These are phyloP conservation scores for Cladochytrium tenue DNA, from an alignment of 371 early-diverging fungal genomes.

Conservation along the genomic window DNA sequence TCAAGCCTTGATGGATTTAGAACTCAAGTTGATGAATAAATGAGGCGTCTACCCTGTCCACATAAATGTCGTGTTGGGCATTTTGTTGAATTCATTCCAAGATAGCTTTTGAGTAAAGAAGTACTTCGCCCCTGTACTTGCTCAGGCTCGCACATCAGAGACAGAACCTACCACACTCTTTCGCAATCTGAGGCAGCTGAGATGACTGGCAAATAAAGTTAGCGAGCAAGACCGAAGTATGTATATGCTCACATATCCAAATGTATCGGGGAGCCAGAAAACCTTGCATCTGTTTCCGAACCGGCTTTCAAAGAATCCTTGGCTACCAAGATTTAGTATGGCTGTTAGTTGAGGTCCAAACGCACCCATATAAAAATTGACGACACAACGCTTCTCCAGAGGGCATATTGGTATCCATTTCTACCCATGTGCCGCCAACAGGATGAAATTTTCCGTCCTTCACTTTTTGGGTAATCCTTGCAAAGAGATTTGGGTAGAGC, in stretches of 20 bases:
- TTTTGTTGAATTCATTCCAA: slow-evolving; percentile 98
- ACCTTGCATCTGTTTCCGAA: slow-evolving; percentile 80
- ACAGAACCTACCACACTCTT: slow-evolving; percentile 72
- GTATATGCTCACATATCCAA: slow-evolving; percentile 31
- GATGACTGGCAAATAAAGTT: slow-evolving; percentile 6
- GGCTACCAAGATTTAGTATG: slow-evolving; percentile 34
- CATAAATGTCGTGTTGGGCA: slow-evolving; percentile 91
- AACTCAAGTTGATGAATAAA: not conserved
- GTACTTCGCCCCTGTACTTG: slow-evolving; percentile 62
- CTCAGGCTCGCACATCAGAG: too few species aligned
- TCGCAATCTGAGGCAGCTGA: slow-evolving; percentile 92
- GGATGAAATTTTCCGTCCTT: slow-evolving; percentile 84
- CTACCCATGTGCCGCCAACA: slow-evolving; percentile 97
- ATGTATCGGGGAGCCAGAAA: slow-evolving; percentile 88
- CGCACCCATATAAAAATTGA: slow-evolving; percentile 81
- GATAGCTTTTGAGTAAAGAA: slow-evolving; percentile 97
- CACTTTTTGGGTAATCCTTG: slow-evolving; percentile 69
- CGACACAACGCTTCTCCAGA: slow-evolving; percentile 91
- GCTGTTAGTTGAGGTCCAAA: not conserved
- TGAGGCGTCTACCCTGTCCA: slow-evolving; percentile 62
- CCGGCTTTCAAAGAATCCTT: slow-evolving; percentile 80
- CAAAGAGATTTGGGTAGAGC: slow-evolving; percentile 81
- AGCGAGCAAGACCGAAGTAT: not conserved
- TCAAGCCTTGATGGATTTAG: slow-evolving; percentile 57
- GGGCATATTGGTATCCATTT: slow-evolving; percentile 97